phyloP scores from a whole-genome alignment of 257 asterid genomes.

The Voacanga thouarsii region DNA sequence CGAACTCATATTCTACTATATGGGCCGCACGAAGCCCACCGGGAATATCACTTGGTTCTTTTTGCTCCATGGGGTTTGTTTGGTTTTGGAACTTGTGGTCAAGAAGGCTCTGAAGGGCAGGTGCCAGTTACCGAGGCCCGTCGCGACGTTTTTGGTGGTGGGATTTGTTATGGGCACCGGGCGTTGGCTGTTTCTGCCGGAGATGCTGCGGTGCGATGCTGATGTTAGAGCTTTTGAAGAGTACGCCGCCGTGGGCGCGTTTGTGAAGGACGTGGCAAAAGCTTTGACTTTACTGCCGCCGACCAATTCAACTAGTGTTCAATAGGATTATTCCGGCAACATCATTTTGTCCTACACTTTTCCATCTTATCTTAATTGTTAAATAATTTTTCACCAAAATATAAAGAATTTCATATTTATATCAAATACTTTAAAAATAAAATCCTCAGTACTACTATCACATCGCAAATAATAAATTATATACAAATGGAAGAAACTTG shows the following conservation, averaged over 20 bases:
- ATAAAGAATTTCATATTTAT: too few species aligned
- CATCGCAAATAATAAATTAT: too few species aligned
- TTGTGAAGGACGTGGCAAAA: slow-evolving; percentile 42
- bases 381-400: too few species aligned
- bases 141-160: slow-evolving; percentile 36
- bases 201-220: slow-evolving; percentile 43
- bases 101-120: slow-evolving; percentile 46
- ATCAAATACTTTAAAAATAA: too few species aligned
- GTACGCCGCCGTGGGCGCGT: slow-evolving; percentile 47
- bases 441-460: too few species aligned
- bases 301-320: not conserved
- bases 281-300: slow-evolving; percentile 26
- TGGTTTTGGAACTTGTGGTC: slow-evolving; percentile 37
- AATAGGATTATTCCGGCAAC: not conserved
- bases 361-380: too few species aligned
- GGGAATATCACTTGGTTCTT: slow-evolving; percentile 64
- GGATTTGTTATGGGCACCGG: slow-evolving; percentile 50
- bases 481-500: too few species aligned
- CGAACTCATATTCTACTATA: slow-evolving; percentile 66
- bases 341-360: too few species aligned
- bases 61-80: slow-evolving; percentile 53
- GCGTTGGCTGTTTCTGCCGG: slow-evolving; percentile 63
- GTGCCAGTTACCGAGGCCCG: slow-evolving; percentile 43
- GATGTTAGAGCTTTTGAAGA: slow-evolving; percentile 50
- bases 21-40: slow-evolving; percentile 63